Conservation (phyloP, 2,329 filamentous ascomycete species). For the Fusarium verticillioides region DNA sequence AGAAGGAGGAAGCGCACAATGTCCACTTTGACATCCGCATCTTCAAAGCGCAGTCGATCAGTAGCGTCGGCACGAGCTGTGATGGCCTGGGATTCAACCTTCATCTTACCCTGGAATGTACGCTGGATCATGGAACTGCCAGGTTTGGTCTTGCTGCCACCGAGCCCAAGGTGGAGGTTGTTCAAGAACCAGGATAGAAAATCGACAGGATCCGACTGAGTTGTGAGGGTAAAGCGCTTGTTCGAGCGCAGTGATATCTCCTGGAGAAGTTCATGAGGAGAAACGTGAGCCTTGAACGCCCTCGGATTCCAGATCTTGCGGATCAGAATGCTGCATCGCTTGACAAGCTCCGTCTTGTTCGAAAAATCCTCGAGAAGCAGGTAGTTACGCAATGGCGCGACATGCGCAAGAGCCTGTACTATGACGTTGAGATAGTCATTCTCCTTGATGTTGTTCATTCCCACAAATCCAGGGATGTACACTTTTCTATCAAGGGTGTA, state of each 20-base stretch:
- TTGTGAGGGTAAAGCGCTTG: slow-evolving; percentile 90
- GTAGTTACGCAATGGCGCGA: slow-evolving; percentile 88
- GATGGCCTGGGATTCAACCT: slow-evolving; percentile 93
- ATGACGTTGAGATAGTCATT: slow-evolving; percentile 99
- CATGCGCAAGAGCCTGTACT: slow-evolving; percentile 90
- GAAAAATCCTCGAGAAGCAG: slow-evolving; percentile 87
- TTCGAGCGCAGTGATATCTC: slow-evolving; percentile 90
- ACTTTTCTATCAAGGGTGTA: slow-evolving; percentile 85
- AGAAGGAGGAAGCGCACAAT: slow-evolving; percentile 87
- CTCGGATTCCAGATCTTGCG: slow-evolving; percentile 98
- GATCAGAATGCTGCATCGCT: slow-evolving; percentile 87
- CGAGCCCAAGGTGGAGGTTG: slow-evolving; percentile 89
- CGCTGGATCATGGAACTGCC: slow-evolving; percentile 88
- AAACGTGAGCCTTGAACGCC: slow-evolving; percentile 96
- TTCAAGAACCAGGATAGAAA: slow-evolving; percentile 99
- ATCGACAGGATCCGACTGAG: slow-evolving; percentile 94
- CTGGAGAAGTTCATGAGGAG: slow-evolving; percentile 95
- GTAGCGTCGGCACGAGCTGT: slow-evolving; percentile 88
- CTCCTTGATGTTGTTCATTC: slow-evolving; percentile 99
- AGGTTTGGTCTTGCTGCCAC: slow-evolving; percentile 88
- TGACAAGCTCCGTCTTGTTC: slow-evolving; percentile 79
- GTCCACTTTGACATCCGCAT: slow-evolving; percentile 82
- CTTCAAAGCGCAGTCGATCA: slow-evolving; percentile 91
- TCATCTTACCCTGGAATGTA: slow-evolving; percentile 92
- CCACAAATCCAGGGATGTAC: slow-evolving; percentile 94